Evolutionary conservation across 768 basidiomycete genomes (phyloP).

Genomic region (Amanita pseudoporphyria): DNA sequence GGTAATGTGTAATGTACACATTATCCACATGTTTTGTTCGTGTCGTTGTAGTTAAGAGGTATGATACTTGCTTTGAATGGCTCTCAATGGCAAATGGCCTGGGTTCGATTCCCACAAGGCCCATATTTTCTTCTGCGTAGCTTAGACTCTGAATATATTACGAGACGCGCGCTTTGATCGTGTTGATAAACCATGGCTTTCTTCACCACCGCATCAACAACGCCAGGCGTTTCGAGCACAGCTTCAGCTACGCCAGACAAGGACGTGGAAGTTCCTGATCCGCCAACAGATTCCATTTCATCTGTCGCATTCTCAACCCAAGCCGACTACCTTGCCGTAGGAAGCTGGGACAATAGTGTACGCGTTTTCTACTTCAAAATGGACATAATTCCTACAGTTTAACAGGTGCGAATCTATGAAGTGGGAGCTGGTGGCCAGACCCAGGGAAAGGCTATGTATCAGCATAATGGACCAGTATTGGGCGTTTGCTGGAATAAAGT

Average conservation of each 20-base stretch:
- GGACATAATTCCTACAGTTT: constrained; percentile 5
- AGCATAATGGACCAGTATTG: constrained; percentile 84
- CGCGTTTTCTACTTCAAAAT: constrained; percentile 11
- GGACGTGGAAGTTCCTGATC: constrained; percentile 74
- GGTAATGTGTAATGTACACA: too few species aligned
- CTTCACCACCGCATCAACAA: constrained; percentile 23
- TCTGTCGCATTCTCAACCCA: constrained; percentile 75
- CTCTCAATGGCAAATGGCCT: constrained; percentile 32
- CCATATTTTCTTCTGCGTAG: background rate
- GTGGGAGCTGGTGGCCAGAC: constrained; percentile 72
- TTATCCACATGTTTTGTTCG: too few species aligned
- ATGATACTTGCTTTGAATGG: constrained; percentile 43
- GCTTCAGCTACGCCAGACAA: constrained; percentile 45
- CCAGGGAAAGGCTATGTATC: constrained; percentile 84
- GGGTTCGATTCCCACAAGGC: constrained; percentile 35
- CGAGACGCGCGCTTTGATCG: background rate
- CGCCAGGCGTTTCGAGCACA: constrained; percentile 20
- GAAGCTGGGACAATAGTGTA: constrained; percentile 92
- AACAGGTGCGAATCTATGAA: constrained; percentile 87
- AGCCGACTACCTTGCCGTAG: constrained; percentile 86
- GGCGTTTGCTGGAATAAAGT: constrained; percentile 90
- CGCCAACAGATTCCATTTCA: constrained; percentile 83
- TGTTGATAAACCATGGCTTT: constrained; percentile 26
- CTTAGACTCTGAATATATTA: background rate
- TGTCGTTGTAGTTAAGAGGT: constrained; percentile 31